phyloP scores from a whole-genome alignment of 345 rosid species.

The Moricandia arvensis region DNA sequence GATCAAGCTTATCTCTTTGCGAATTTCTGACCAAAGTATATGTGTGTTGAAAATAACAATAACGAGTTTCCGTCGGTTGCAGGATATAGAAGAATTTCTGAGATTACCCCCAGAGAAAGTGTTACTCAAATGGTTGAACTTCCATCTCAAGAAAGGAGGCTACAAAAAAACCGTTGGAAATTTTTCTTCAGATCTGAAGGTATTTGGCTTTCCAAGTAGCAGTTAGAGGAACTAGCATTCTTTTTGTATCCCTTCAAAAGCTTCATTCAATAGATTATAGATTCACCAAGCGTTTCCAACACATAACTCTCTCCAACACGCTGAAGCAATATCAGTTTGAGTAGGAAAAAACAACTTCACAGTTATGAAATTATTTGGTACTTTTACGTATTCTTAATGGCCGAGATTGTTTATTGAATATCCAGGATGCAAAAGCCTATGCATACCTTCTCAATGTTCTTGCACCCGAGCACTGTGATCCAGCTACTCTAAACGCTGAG shows the following conservation, averaged over 20 bases:
- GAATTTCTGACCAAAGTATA: constrained; percentile 4
- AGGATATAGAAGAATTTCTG: constrained; percentile 91
- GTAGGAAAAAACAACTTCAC: neutral
- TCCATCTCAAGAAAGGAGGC: constrained; percentile 89
- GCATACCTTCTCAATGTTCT: constrained; percentile 94
- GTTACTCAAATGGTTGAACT: constrained; percentile 89
- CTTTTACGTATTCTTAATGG: neutral
- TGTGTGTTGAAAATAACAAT: neutral
- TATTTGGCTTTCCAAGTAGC: constrained; percentile 31
- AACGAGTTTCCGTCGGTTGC: constrained; percentile 9
- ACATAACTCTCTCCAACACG: neutral
- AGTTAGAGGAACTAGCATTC: neutral
- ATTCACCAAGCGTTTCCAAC: neutral
- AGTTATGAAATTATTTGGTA: neutral
- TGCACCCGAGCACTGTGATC: constrained; percentile 82
- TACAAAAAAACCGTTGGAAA: constrained; percentile 77
- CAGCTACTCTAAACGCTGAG: constrained; percentile 63
- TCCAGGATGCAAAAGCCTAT: constrained; percentile 89
- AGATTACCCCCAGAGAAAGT: constrained; percentile 91
- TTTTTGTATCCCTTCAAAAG: neutral
- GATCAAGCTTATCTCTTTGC: neutral
- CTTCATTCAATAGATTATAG: neutral
- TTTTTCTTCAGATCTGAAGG: constrained; percentile 91
- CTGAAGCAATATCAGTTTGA: neutral
- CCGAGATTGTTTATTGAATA: neutral